Conservation (phyloP, 192 early-diverging fungal species). For the Pilaira anomala region DNA sequence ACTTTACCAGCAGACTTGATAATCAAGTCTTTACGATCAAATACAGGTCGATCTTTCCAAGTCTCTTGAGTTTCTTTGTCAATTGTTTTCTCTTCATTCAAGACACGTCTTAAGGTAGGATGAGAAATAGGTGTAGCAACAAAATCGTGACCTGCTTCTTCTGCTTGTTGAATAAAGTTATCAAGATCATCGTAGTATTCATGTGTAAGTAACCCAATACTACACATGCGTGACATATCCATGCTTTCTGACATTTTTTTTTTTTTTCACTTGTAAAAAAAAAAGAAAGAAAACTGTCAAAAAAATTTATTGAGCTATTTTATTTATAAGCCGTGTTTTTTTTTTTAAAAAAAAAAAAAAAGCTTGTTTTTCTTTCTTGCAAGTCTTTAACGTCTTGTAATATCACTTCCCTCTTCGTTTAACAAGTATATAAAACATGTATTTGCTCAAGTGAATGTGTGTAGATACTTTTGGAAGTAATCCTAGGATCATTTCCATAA, state of each 20-base stretch:
- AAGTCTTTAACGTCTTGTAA: no score
- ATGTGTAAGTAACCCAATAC: neutral
- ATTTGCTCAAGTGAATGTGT: no score
- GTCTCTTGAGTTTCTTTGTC: slow-evolving; percentile 24
- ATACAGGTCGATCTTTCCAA: slow-evolving; percentile 44
- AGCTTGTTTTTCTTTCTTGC: no score
- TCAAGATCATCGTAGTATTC: neutral
- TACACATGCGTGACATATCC: neutral
- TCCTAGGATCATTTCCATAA: no score
- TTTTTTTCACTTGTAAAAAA: neutral
- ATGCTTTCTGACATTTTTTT: neutral
- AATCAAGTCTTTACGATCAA: slow-evolving; percentile 45
- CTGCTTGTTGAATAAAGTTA: slow-evolving; percentile 19
- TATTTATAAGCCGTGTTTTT: no score
- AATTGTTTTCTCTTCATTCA: slow-evolving; percentile 32
- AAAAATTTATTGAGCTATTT: no score
- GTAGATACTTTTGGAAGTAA: no score
- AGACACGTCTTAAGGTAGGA: slow-evolving; percentile 43
- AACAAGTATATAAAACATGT: no score
- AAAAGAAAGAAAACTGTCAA: neutral
- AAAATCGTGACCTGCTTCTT: slow-evolving; percentile 44
- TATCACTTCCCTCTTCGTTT: no score
- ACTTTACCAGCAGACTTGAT: slow-evolving; percentile 42
- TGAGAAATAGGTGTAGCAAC: slow-evolving; percentile 51
- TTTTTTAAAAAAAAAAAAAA: no score